Percentiles rank a stretch among this genome's conserved stretches.
Conservation (phyloP, 2,329 filamentous ascomycete genomes). For the Arthroderma sp. region DNA sequence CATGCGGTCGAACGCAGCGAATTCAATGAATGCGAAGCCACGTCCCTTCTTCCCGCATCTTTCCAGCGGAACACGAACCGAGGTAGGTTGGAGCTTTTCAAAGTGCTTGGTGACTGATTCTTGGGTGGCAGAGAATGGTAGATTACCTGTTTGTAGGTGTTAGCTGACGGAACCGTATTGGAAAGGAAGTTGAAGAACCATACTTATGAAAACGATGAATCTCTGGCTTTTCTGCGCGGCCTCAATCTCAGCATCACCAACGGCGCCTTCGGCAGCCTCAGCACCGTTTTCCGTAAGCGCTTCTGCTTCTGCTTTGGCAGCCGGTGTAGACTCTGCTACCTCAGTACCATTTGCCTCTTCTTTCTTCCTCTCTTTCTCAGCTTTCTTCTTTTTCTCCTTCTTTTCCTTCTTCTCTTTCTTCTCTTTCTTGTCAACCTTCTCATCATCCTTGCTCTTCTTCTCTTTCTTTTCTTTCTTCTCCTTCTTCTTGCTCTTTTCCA, state of each 20-base stretch:
- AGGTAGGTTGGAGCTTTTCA: constrained; percentile 55
- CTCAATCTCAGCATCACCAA: constrained; percentile 13
- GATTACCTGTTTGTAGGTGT: constrained; percentile 51
- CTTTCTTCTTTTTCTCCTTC: constrained; percentile 15
- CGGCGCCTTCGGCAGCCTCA: constrained; percentile 14
- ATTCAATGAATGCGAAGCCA: constrained; percentile 81
- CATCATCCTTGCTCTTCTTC: constrained; percentile 14
- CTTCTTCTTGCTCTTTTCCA: constrained; percentile 16
- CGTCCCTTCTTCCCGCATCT: constrained; percentile 52
- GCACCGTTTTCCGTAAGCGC: constrained; percentile 11
- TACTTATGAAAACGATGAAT: constrained; percentile 69
- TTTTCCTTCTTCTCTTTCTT: constrained; percentile 14
- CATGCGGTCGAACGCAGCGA: constrained; percentile 75
- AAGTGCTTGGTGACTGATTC: constrained; percentile 64
- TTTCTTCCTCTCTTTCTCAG: constrained; percentile 1
- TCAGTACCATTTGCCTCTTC: constrained; percentile 23
- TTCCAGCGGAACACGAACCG: constrained; percentile 62
- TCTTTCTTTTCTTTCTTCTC: constrained; percentile 18
- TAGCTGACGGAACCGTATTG: constrained; percentile 10
- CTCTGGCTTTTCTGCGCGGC: constrained; percentile 36
- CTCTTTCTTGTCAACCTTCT: constrained; percentile 19
- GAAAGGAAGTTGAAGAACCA: constrained; percentile 13
- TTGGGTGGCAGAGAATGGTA: constrained; percentile 70
- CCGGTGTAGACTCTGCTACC: constrained; percentile 14
- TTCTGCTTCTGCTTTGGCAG: constrained; percentile 10